A percentile compares a stretch with the other conserved stretches of the same genome.
These are phyloP conservation scores for Gracilaria domingensis DNA, from an alignment of 23 red algal species.

Conservation along the genomic window DNA sequence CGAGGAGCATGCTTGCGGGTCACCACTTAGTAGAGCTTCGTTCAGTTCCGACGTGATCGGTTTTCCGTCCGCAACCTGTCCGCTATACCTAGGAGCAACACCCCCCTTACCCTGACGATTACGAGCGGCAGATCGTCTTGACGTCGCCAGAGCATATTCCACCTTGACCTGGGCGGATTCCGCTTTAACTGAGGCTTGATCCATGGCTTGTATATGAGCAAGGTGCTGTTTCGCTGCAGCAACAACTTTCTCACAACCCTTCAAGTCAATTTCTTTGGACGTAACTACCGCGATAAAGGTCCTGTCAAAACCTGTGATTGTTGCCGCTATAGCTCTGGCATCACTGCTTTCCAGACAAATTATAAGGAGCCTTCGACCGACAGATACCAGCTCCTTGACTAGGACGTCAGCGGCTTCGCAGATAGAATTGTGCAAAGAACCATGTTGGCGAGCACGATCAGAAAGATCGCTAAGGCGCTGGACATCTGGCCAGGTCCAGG, in stretches of 20 bases:
- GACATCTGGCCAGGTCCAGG: slow-evolving; percentile 75
- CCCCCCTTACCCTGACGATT: slow-evolving; percentile 17
- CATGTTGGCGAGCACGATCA: slow-evolving; percentile 65
- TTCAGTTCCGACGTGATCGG: too few relatives aligned
- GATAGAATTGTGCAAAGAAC: slow-evolving; percentile 24
- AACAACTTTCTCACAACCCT: slow-evolving; percentile 29
- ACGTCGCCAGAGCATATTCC: slow-evolving; percentile 68
- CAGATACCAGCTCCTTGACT: slow-evolving; percentile 15
- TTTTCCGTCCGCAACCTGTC: neutral
- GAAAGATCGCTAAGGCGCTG: slow-evolving; percentile 72
- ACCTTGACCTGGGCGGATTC: slow-evolving; percentile 70
- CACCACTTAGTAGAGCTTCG: too few relatives aligned
- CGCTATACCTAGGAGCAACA: neutral
- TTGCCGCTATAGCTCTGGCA: slow-evolving; percentile 63
- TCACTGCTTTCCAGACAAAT: slow-evolving; percentile 34
- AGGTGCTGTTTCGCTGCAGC: slow-evolving; percentile 42
- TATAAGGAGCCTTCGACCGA: slow-evolving; percentile 34
- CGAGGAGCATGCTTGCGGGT: too few relatives aligned
- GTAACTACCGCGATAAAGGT: slow-evolving; percentile 48
- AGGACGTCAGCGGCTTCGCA: slow-evolving; percentile 40
- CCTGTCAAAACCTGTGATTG: slow-evolving; percentile 58
- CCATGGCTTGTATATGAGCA: slow-evolving; percentile 56
- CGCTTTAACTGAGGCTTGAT: slow-evolving; percentile 70
- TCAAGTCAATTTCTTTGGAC: slow-evolving; percentile 16
- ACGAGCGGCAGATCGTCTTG: slow-evolving; percentile 46